These are phyloP conservation scores for Podaxis sp. DNA, from an alignment of 768 basidiomycete species.

Conservation along the genomic window DNA sequence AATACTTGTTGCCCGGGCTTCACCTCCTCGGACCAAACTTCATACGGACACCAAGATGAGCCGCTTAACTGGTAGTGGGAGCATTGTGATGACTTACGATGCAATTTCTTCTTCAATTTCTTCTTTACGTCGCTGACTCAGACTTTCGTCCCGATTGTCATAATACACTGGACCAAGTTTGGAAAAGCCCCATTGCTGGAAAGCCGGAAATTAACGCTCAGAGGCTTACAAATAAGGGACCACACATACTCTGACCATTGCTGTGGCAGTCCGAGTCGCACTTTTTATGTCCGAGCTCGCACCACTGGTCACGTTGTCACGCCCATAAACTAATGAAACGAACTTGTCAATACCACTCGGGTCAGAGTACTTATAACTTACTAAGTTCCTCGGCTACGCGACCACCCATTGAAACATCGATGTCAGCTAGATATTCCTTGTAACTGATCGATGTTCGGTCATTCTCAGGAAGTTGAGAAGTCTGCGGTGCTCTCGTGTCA, in stretches of 20 bases:
- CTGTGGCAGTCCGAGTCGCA: constrained; percentile 77
- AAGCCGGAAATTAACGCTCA: constrained; percentile 13
- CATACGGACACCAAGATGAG: constrained; percentile 28
- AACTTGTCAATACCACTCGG: constrained; percentile 11
- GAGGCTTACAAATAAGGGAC: constrained; percentile 6
- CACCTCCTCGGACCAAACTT: constrained; percentile 66
- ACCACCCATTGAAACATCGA: constrained; percentile 94
- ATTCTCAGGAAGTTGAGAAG: constrained; percentile 73
- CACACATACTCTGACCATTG: constrained; percentile 83
- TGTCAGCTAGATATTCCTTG: constrained; percentile 75
- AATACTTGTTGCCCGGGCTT: constrained; percentile 62
- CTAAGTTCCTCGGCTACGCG: constrained; percentile 93
- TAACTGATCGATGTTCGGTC: constrained; percentile 72
- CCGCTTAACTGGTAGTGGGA: constrained; percentile 7
- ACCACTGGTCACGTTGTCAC: constrained; percentile 87
- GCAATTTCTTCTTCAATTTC: constrained; percentile 88
- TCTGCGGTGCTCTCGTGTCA: constrained; percentile 41
- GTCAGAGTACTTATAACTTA: constrained; percentile 33
- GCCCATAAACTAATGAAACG: constrained; percentile 69
- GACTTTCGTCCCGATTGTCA: constrained; percentile 64
- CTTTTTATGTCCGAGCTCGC: constrained; percentile 84
- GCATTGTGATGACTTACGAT: constrained; percentile 48
- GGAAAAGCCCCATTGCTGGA: constrained; percentile 78
- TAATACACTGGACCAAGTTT: constrained; percentile 84
- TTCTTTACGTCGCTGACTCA: constrained; percentile 76